These are phyloP conservation scores for Prunella vulgaris DNA, from an alignment of 257 asterid species.

Conservation along the genomic window DNA sequence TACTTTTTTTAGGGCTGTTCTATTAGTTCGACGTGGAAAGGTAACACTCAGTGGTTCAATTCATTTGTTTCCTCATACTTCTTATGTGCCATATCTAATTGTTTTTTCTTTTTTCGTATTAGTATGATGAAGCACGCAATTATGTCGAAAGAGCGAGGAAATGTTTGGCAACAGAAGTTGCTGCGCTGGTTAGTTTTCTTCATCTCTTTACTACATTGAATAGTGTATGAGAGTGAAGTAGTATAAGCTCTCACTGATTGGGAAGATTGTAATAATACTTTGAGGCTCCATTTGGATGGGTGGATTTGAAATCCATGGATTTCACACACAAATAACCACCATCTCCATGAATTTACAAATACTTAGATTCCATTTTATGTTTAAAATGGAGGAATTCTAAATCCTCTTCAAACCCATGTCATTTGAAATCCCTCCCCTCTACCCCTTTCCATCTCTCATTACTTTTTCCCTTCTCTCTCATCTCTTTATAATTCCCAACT, in stretches of 20 bases:
- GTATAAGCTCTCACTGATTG: not conserved
- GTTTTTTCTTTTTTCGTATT: slow-evolving; percentile 18
- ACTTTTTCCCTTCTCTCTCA: no score
- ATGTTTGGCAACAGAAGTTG: slow-evolving; percentile 96
- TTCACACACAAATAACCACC: no score
- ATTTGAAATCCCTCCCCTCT: no score
- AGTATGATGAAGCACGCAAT: slow-evolving; percentile 97
- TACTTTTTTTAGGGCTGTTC: slow-evolving; percentile 84
- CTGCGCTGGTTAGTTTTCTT: slow-evolving; percentile 85
- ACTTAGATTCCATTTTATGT: no score
- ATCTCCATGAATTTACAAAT: no score
- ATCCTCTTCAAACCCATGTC: no score
- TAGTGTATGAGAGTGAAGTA: slow-evolving; percentile 2
- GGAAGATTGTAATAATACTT: not conserved
- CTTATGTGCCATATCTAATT: slow-evolving; percentile 13
- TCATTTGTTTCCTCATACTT: slow-evolving; percentile 10
- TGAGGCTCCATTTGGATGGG: no score
- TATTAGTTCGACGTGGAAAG: slow-evolving; percentile 89
- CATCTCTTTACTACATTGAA: slow-evolving; percentile 9
- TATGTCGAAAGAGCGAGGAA: slow-evolving; percentile 95
- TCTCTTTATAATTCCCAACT: no score
- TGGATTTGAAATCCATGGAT: no score
- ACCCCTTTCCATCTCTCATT: no score
- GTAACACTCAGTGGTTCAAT: slow-evolving; percentile 32
- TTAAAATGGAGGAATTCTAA: no score